Base-by-base conservation (phyloP, 1,284 basidiomycete genomes). In the Cryptococcus neoformans region DNA sequence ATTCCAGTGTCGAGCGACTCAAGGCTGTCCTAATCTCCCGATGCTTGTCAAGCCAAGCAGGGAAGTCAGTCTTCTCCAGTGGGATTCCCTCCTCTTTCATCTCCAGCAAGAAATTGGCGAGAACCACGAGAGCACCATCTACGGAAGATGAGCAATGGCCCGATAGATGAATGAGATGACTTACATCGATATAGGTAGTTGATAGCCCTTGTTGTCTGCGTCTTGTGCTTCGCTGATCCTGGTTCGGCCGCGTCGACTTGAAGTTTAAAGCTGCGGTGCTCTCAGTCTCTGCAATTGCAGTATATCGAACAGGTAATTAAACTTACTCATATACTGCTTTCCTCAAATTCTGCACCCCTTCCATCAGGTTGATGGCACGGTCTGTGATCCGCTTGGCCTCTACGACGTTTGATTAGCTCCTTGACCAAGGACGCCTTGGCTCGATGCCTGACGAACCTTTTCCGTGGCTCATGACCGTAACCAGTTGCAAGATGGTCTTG, bases 21-120 rank as follows among this genome's bases (percentile, higher is more conserved):
- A 96, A 78, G 53, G 93, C 77, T 62, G 86, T 88, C 6, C 86
- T 84, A 55, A 96, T 93, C 78, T 96, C 92, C 51, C 90, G 81
- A 66, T 86, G 88, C 69, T 90, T 86, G 51, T 80, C 81, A 59
- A 96, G 80, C 92, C 93, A 96, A 44, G 81, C 82, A 3, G 89
- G 86, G 80, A 96, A 96, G 54, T 72, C 67, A 1, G 67, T 59
- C 49, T 68, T 17, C 5, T 63, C 83, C 12, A 80, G 73, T 53
- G 83, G 76, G 49, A 72, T 70, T 5, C 72, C 79, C 47, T 75
- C 73, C 37, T 79, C 72, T 51, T 76, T 77, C 71, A 82, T 83
- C 77, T 97, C 95, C 54, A 99, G 85, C 63, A 99, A 80, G 76
- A 96, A 99, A 75, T 96, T 94, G 35, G 96, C 89, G 62, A 99